Evolutionary conservation across 495 filamentous ascomycete genomes (phyloP), one percentile per base, ranked within the genome.

Genomic region (Tuber brumale): DNA sequence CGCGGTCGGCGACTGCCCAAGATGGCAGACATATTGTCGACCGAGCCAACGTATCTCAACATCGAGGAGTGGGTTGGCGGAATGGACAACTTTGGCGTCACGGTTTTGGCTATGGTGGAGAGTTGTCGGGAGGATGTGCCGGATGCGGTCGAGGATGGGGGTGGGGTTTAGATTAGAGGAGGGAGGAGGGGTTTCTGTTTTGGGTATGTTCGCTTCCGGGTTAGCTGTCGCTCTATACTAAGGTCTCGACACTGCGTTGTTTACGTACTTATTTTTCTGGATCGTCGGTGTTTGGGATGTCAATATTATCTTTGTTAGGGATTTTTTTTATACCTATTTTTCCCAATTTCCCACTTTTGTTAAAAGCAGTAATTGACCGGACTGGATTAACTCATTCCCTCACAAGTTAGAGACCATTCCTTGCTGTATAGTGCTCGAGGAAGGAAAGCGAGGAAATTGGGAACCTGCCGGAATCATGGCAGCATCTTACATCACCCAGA

Each of bases 71-170:
- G 79, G 79, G 73, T 79, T 75, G 61, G 69, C n/a, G 80, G 80
- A 12, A 82, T 82, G 76, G 80, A 82, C 41, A 31, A 72, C 23
- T 78, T 82, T 57, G 76, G 79, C 8, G 73, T 80, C 72, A 80
- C 76, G 39, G 70, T 80, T 37, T 72, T 80, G 70, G 77, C 78
- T 23, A 73, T 80, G 41, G 75, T 73, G 18, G 77, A 80, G 42
- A 71, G 72, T 51, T 79, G 76, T 21, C 57, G 35, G 42, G 42
- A 35, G 1, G 19, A 66, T 66, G 14, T 35, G 27, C 57, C 27
- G 27, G 27, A 35, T 31, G 57, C 57, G 0, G 27, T 66, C 16
- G 57, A 66, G 14, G 57, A 35, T 3, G 51, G 51, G 10, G 46
- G 23, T 51, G 27, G 57, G 27, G 57, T 18, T 27, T 57, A n/a